These are phyloP conservation scores for Ilex asprella DNA, from an alignment of 257 asterid species.

Conservation along the genomic window DNA sequence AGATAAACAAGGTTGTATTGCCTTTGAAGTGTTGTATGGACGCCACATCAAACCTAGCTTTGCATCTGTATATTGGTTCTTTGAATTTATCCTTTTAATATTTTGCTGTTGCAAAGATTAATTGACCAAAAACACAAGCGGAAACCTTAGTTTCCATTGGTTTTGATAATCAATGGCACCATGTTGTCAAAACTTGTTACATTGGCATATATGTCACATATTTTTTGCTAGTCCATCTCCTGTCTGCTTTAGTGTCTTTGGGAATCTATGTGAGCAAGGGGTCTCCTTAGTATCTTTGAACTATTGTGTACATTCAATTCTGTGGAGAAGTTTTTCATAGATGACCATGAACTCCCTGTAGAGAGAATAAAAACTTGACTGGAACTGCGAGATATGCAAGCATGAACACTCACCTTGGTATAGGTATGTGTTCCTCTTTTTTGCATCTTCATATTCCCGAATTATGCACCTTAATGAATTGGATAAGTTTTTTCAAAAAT, in stretches of 20 bases:
- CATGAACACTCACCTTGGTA: conserved; percentile 97
- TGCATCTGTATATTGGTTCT: too few relatives aligned
- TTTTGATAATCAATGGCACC: too few relatives aligned
- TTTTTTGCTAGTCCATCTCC: neutral
- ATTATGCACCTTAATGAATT: neutral
- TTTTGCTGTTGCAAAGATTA: too few relatives aligned
- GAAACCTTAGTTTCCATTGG: too few relatives aligned
- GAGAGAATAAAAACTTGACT: conserved; percentile 96
- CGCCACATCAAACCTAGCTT: too few relatives aligned
- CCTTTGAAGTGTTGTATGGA: too few relatives aligned
- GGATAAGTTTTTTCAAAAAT: neutral
- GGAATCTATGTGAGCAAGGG: neutral
- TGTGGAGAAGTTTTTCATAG: neutral
- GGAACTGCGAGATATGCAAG: conserved; percentile 99
- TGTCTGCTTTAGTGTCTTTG: neutral
- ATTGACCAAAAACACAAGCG: too few relatives aligned
- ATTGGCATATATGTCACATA: too few relatives aligned
- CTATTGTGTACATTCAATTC: neutral
- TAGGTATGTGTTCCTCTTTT: conserved; percentile 44
- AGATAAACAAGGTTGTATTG: too few relatives aligned
- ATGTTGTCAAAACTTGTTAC: too few relatives aligned
- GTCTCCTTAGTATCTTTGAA: neutral
- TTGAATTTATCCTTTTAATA: too few relatives aligned
- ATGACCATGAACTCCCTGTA: conserved; percentile 21
- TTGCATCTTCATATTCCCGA: conserved; percentile 10